Conservation (phyloP, 345 rosid species). For the Acer yangbiense region DNA sequence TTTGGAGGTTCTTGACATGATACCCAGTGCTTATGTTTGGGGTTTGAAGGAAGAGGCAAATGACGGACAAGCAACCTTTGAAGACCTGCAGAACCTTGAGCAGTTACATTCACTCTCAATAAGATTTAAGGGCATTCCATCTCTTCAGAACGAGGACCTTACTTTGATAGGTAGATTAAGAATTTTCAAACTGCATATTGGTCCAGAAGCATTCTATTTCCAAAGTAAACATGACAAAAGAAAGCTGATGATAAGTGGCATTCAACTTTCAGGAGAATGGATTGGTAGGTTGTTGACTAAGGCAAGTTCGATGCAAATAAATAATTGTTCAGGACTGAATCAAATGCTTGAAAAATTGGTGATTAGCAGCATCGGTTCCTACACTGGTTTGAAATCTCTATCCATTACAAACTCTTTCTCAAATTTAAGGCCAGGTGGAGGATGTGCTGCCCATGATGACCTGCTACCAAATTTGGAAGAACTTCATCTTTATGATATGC, state of each 20-base stretch:
- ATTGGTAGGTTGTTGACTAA: slow-evolving; percentile 25
- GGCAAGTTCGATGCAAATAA: slow-evolving; percentile 29
- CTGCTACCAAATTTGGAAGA: too few relatives aligned
- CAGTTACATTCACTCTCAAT: slow-evolving; percentile 22
- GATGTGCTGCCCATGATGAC: too few relatives aligned
- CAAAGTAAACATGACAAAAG: neutral
- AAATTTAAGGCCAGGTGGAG: too few relatives aligned
- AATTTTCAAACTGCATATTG: neutral
- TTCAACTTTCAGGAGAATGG: neutral
- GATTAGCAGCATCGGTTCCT: slow-evolving; percentile 13
- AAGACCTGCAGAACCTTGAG: slow-evolving; percentile 25
- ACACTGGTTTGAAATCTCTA: slow-evolving; percentile 27
- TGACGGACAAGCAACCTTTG: slow-evolving; percentile 29
- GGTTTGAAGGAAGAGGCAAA: slow-evolving; percentile 19
- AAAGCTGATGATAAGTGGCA: slow-evolving; percentile 24
- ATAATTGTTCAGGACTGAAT: slow-evolving; percentile 26
- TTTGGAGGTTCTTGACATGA: slow-evolving; percentile 50
- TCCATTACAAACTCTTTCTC: slow-evolving; percentile 15
- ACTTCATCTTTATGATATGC: neutral
- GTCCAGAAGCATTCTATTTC: too few relatives aligned
- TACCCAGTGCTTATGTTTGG: slow-evolving; percentile 39
- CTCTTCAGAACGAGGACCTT: slow-evolving; percentile 23
- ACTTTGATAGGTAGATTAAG: slow-evolving; percentile 24
- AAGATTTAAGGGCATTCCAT: slow-evolving; percentile 26
- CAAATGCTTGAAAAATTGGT: slow-evolving; percentile 33